phyloP scores from a whole-genome alignment of 176 grass and related monocot species.

The Oryza punctata region DNA sequence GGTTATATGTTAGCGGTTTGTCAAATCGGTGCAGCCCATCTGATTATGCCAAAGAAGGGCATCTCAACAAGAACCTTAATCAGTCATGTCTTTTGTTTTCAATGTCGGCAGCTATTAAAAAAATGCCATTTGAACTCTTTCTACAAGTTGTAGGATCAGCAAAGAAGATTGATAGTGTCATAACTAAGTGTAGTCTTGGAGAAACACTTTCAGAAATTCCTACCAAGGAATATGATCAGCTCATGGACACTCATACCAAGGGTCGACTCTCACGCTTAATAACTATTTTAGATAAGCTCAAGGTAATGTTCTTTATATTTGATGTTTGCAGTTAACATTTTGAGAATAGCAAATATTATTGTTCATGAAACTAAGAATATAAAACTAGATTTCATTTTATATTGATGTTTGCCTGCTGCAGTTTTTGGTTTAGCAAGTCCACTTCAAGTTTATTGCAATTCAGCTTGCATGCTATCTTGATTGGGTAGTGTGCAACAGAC shows the following conservation, averaged over 20 bases:
- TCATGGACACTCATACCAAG: conserved; percentile 70
- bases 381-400: conserved; percentile 4
- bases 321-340: neutral
- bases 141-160: conserved; percentile 91
- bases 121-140: conserved; percentile 92
- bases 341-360: neutral
- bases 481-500: neutral
- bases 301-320: conserved; percentile 52
- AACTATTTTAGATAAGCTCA: conserved; percentile 79
- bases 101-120: conserved; percentile 66
- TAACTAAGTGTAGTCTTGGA: conserved; percentile 65
- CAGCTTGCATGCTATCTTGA: conserved; percentile 20
- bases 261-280: conserved; percentile 73
- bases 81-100: conserved; percentile 72
- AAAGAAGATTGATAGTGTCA: conserved; percentile 69
- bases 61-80: conserved; percentile 47
- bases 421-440: neutral
- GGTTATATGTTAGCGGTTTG: conserved; percentile 55
- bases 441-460: neutral
- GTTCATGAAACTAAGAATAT: neutral
- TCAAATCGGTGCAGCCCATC: conserved; percentile 18
- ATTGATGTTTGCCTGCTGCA: conserved; percentile 7
- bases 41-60: conserved; percentile 43
- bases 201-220: conserved; percentile 78
- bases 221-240: conserved; percentile 57